Percentiles rank a stretch among this genome's conserved stretches.
Evolutionary conservation across 2,329 filamentous ascomycete species (phyloP).

Genomic region (Emmonsiellopsis sp.): DNA sequence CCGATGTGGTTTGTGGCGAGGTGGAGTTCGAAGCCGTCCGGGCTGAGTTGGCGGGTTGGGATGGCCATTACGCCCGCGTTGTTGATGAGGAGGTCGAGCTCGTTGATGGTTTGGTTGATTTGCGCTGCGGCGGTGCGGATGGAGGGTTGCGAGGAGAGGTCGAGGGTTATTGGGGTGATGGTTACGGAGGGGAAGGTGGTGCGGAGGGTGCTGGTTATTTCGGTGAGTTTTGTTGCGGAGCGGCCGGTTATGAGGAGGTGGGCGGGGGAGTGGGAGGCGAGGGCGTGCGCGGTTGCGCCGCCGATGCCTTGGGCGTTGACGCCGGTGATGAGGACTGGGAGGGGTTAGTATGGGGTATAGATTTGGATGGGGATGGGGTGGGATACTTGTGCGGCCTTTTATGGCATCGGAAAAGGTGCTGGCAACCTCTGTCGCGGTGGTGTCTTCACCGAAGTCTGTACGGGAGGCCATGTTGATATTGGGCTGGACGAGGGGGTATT

Average conservation of each 20-base stretch:
- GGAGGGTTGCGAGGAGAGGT: conserved; percentile 21
- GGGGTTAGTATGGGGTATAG: not conserved
- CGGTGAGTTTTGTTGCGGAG: conserved; percentile 21
- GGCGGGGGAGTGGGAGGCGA: conserved; percentile 22
- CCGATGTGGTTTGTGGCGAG: conserved; percentile 28
- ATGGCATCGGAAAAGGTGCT: conserved; percentile 15
- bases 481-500: not conserved
- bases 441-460: conserved; percentile 23
- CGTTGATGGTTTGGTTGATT: conserved; percentile 12
- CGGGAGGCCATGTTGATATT: conserved; percentile 23
- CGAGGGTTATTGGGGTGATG: conserved; percentile 7
- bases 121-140: conserved; percentile 17
- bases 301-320: conserved; percentile 28
- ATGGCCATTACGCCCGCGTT: conserved; percentile 25
- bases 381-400: conserved; percentile 12
- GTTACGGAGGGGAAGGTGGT: conserved; percentile 1
- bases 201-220: conserved; percentile 15
- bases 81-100: conserved; percentile 24
- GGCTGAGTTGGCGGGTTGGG: conserved; percentile 14
- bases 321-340: conserved; percentile 30
- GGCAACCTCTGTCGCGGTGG: conserved; percentile 28
- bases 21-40: conserved; percentile 23
- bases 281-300: conserved; percentile 20
- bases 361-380: not conserved
- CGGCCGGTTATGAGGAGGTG: conserved; percentile 31